Conservation (phyloP, 169 alveolate species). For the Cryptosporidium ryanae region DNA sequence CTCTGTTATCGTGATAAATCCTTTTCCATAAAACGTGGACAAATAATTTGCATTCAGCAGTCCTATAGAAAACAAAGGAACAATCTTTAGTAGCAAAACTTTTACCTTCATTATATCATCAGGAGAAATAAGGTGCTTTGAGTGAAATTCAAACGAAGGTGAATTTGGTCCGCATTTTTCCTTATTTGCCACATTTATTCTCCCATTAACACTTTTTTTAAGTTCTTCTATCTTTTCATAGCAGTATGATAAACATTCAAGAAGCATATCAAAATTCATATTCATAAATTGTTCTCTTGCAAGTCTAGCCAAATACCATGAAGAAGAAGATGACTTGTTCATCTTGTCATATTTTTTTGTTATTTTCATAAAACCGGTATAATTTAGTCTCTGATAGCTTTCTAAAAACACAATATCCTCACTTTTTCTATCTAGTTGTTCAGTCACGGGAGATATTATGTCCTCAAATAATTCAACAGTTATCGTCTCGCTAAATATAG, state of each 20-base stretch:
- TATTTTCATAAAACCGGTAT: constrained; percentile 83
- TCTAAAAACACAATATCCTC: constrained; percentile 78
- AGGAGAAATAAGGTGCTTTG: constrained; percentile 52
- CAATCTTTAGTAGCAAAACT: constrained; percentile 20
- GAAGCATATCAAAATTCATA: constrained; percentile 74
- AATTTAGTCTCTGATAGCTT: constrained; percentile 78
- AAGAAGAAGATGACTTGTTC: constrained; percentile 78
- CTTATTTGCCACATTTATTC: not conserved
- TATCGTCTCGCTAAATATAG: constrained; percentile 9
- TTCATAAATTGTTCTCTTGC: constrained; percentile 79
- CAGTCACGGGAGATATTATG: constrained; percentile 23
- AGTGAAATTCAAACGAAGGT: constrained; percentile 25
- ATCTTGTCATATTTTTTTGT: constrained; percentile 84
- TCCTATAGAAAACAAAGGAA: constrained; percentile 61
- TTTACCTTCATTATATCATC: constrained; percentile 72
- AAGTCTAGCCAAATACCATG: constrained; percentile 77
- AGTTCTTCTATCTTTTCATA: constrained; percentile 16
- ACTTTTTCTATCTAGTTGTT: constrained; percentile 75
- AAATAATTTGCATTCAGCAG: constrained; percentile 6
- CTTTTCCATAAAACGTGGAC: too few relatives aligned
- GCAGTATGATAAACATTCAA: constrained; percentile 51
- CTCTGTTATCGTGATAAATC: not conserved
- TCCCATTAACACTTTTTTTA: not conserved
- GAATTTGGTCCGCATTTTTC: not conserved
- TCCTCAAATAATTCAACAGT: constrained; percentile 56